A percentile compares a stretch with the other conserved stretches of the same genome.
Evolutionary conservation across 768 basidiomycete species (phyloP).

Genomic region (Leccinum boreale): DNA sequence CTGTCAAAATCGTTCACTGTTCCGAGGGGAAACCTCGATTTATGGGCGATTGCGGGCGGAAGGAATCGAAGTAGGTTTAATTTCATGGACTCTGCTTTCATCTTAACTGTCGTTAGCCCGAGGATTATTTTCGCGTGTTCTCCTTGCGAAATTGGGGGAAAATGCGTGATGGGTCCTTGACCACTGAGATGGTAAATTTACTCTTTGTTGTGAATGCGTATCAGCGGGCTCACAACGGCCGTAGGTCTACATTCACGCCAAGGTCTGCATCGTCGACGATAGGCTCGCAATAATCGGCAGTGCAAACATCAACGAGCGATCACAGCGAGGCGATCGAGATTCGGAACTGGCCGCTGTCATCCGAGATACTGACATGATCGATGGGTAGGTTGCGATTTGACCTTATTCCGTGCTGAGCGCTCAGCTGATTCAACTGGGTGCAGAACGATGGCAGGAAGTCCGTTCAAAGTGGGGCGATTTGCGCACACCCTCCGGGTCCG

Average conservation of each 20-base stretch:
- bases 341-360: conserved; percentile 93
- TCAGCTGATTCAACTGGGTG: background rate
- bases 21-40: conserved; percentile 88
- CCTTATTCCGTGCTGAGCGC: background rate
- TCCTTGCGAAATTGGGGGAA: conserved; percentile 93
- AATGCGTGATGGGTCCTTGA: conserved; percentile 75
- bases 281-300: conserved; percentile 92
- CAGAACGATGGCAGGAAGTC: conserved; percentile 90
- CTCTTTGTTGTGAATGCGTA: background rate
- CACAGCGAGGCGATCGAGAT: conserved; percentile 93
- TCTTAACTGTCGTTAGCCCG: conserved; percentile 54
- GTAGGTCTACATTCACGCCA: conserved; percentile 82
- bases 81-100: background rate
- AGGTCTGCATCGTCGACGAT: conserved; percentile 85
- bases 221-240: conserved; percentile 11
- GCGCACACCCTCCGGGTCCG: conserved; percentile 91
- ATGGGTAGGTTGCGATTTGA: conserved; percentile 55
- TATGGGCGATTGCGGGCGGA: conserved; percentile 81
- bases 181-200: conserved; percentile 74
- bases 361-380: conserved; percentile 95
- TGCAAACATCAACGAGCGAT: conserved; percentile 97
- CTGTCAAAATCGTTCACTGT: conserved; percentile 88
- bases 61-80: conserved; percentile 69
- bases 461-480: conserved; percentile 95
- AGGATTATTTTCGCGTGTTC: conserved; percentile 89